phyloP scores from a whole-genome alignment of 2,329 filamentous ascomycete genomes.

The Nemania sp. region DNA sequence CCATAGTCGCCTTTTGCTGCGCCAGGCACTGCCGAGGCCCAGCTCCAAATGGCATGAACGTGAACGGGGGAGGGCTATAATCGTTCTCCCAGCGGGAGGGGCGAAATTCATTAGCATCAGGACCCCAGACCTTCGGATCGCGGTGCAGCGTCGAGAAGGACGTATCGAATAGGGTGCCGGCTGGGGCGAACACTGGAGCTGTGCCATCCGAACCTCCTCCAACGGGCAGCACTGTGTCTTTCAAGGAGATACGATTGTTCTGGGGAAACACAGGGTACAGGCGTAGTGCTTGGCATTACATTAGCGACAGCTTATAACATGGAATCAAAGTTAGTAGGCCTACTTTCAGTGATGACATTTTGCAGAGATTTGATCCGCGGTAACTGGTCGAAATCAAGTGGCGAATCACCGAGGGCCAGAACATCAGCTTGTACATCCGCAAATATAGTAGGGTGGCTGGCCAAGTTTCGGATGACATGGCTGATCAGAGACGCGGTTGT shows the following conservation, averaged over 20 bases:
- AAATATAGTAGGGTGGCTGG: constrained; percentile 28
- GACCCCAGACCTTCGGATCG: constrained; percentile 29
- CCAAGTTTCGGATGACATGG: constrained; percentile 32
- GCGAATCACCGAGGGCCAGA: constrained; percentile 28
- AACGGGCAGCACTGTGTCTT: constrained; percentile 25
- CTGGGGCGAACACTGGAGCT: constrained; percentile 30
- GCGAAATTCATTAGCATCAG: constrained; percentile 27
- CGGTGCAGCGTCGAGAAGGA: constrained; percentile 29
- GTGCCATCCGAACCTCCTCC: constrained; percentile 28
- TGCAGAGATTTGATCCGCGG: constrained; percentile 29
- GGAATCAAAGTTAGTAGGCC: constrained; percentile 19
- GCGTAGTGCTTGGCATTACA: constrained; percentile 24
- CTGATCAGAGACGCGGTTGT: constrained; percentile 32
- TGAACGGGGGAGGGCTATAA: constrained; percentile 30
- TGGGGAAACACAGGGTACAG: constrained; percentile 31
- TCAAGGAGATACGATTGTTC: constrained; percentile 26
- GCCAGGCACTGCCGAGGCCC: constrained; percentile 32
- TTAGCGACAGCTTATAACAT: constrained; percentile 23
- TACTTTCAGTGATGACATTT: constrained; percentile 30
- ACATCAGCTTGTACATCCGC: constrained; percentile 29
- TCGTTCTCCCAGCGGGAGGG: constrained; percentile 31
- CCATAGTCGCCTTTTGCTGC: constrained; percentile 33
- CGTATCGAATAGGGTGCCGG: constrained; percentile 29
- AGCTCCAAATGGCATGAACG: constrained; percentile 31
- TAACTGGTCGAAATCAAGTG: constrained; percentile 31